phyloP scores from a whole-genome alignment of 805 yeast genomes.

The Candida hungchunana region DNA sequence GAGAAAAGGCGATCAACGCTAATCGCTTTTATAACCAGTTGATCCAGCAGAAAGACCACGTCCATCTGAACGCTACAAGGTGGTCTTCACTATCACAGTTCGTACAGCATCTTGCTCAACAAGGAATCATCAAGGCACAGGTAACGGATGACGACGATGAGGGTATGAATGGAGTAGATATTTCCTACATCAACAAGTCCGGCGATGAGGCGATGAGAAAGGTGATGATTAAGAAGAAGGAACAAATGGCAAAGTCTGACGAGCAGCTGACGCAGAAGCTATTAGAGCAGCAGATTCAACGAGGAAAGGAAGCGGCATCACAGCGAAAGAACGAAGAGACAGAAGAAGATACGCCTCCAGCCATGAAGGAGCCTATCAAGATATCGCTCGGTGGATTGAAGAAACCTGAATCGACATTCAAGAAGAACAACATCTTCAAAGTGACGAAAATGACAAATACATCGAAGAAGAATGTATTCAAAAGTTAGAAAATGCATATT shows the following conservation, averaged over 20 bases:
- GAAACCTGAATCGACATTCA: conserved; percentile 9
- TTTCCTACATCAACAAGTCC: conserved; percentile 53
- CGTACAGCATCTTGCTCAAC: conserved; percentile 52
- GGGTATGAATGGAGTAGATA: conserved; percentile 36
- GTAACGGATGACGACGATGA: conserved; percentile 29
- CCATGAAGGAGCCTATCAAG: conserved; percentile 12
- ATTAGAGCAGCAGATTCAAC: conserved; percentile 50
- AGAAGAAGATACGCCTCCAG: conserved; percentile 27
- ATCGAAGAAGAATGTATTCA: conserved; percentile 7
- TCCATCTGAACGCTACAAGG: conserved; percentile 86
- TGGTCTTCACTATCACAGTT: conserved; percentile 73
- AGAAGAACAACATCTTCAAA: conserved; percentile 21
- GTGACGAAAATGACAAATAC: conserved; percentile 16
- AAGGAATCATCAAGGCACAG: conserved; percentile 52
- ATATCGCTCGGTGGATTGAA: conserved; percentile 14
- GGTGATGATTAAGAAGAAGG: conserved; percentile 34
- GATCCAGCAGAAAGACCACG: conserved; percentile 75
- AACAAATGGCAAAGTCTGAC: conserved; percentile 37
- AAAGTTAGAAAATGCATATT: not conserved
- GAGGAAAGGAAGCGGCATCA: conserved; percentile 28
- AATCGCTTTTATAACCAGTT: conserved; percentile 89
- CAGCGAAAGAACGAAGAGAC: conserved; percentile 49
- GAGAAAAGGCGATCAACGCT: conserved; percentile 73
- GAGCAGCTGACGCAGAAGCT: conserved; percentile 39
- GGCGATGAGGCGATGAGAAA: conserved; percentile 42